Percentiles rank a stretch among this genome's conserved stretches.
Evolutionary conservation across 192 early-diverging fungal species (phyloP).

Genomic region (Powellomyces hirtus): DNA sequence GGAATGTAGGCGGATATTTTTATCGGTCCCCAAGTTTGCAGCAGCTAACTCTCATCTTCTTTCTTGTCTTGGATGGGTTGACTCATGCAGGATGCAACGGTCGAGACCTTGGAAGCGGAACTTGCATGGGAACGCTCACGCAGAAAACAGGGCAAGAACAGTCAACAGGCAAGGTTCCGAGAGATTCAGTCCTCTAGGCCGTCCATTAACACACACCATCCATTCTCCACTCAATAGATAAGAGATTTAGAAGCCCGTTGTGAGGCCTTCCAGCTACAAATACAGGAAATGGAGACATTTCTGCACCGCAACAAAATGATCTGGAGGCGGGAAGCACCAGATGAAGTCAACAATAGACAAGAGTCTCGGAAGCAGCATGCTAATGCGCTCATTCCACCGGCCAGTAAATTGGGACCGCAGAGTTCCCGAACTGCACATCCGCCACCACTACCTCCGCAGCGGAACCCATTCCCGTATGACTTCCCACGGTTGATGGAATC

Average conservation of each 20-base stretch:
- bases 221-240: background rate
- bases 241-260: background rate
- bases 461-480: conserved; percentile 28
- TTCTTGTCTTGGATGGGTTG: too few relatives aligned
- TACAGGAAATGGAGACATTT: conserved; percentile 19
- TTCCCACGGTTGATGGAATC: background rate
- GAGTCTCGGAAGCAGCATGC: background rate
- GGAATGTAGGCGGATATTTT: too few relatives aligned
- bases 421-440: background rate
- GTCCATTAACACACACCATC: background rate
- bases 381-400: too few relatives aligned
- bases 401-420: background rate
- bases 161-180: background rate
- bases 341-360: background rate
- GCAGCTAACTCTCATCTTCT: too few relatives aligned
- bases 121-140: background rate
- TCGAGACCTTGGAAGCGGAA: background rate
- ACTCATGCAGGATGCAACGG: background rate
- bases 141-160: conserved; percentile 6
- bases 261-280: background rate
- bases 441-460: background rate
- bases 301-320: conserved; percentile 17
- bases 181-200: background rate
- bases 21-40: too few relatives aligned
- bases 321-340: conserved; percentile 5